Conservation (phyloP, 257 asterid genomes). For the Scutellaria barbata region DNA sequence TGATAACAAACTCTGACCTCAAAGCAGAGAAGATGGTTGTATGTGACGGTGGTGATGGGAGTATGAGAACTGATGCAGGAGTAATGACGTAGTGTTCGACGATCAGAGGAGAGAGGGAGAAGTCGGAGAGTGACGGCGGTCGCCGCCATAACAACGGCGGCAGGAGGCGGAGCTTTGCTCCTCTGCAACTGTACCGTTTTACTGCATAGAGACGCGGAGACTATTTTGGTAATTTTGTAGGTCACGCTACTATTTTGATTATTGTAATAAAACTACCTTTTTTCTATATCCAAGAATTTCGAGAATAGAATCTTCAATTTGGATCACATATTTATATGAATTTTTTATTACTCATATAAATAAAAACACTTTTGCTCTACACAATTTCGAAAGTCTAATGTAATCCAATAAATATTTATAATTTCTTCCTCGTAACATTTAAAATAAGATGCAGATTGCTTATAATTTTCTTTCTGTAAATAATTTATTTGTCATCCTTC, state of each 20-base stretch:
- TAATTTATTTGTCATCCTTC: too few species aligned
- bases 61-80: slow-evolving; percentile 22
- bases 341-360: too few species aligned
- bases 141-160: slow-evolving; percentile 53
- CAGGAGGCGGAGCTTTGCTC: slow-evolving; percentile 24
- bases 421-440: too few species aligned
- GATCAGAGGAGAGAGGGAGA: slow-evolving; percentile 29
- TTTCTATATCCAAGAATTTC: too few species aligned
- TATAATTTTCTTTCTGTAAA: too few species aligned
- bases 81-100: slow-evolving; percentile 17
- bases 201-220: slow-evolving; percentile 25
- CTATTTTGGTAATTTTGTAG: slow-evolving; percentile 30
- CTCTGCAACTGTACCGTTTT: slow-evolving; percentile 10
- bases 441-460: too few species aligned
- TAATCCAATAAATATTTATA: too few species aligned
- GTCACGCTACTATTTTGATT: slow-evolving; percentile 5
- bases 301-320: too few species aligned
- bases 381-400: too few species aligned
- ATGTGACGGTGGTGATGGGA: slow-evolving; percentile 27
- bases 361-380: too few species aligned
- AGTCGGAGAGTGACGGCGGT: slow-evolving; percentile 41
- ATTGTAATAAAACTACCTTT: too few species aligned
- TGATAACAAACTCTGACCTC: slow-evolving; percentile 34
- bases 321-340: too few species aligned
- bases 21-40: slow-evolving; percentile 33